Evolutionary conservation across 768 basidiomycete genomes (phyloP).

Genomic region (Tephrocybe sp.): DNA sequence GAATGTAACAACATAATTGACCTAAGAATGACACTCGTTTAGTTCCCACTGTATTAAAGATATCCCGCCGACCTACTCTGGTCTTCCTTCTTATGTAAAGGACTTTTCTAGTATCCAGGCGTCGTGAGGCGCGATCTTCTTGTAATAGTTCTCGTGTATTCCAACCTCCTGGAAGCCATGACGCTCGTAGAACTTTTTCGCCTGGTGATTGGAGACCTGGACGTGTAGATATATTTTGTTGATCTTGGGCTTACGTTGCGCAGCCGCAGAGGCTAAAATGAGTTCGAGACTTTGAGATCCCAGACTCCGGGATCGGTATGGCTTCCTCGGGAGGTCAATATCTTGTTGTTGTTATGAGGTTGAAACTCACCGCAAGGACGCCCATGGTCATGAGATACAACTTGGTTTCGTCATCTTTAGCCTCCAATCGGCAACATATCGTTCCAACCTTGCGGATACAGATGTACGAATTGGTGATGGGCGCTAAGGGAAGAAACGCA

Average conservation of each 20-base stretch:
- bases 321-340: constrained; percentile 41
- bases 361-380: constrained; percentile 70
- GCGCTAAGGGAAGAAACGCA: constrained; percentile 25
- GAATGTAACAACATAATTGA: constrained; percentile 6
- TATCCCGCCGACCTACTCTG: not conserved
- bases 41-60: not conserved
- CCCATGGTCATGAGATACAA: constrained; percentile 94
- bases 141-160: constrained; percentile 79
- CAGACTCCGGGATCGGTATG: constrained; percentile 79
- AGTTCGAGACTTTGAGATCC: constrained; percentile 73
- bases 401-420: constrained; percentile 51
- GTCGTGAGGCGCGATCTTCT: constrained; percentile 80
- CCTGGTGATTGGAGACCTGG: constrained; percentile 76
- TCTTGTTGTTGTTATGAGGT: constrained; percentile 9
- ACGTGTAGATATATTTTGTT: constrained; percentile 81
- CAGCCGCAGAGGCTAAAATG: constrained; percentile 62
- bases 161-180: constrained; percentile 76
- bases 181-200: constrained; percentile 80
- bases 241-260: constrained; percentile 62
- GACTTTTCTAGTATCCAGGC: constrained; percentile 85
- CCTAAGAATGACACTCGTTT: not conserved
- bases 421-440: constrained; percentile 83
- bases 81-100: constrained; percentile 28
- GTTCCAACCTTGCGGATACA: constrained; percentile 61
- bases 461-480: constrained; percentile 12